These are phyloP conservation scores for Xanthoceras sorbifolium DNA, from an alignment of 345 rosid genomes.

Conservation along the genomic window DNA sequence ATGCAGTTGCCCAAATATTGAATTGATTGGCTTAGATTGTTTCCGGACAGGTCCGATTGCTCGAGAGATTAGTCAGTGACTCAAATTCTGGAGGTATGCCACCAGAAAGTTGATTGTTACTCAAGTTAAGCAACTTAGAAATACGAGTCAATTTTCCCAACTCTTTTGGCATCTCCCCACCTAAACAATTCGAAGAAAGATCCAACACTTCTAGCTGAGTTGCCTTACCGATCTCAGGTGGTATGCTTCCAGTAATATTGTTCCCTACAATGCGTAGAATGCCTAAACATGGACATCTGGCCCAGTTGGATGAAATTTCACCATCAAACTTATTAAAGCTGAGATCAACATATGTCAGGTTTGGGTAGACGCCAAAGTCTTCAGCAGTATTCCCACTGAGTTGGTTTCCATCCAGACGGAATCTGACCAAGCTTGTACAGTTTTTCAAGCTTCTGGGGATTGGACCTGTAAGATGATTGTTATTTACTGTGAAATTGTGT, in stretches of 20 bases:
- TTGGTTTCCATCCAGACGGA: background rate
- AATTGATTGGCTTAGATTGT: background rate
- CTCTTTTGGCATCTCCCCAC: background rate
- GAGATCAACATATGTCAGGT: background rate
- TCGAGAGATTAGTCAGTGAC: background rate
- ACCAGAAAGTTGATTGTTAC: background rate
- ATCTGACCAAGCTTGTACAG: background rate
- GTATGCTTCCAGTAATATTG: background rate
- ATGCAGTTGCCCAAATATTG: too few relatives aligned
- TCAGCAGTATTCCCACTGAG: background rate
- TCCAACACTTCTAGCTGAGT: background rate
- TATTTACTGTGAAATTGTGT: fast-evolving
- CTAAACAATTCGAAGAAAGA: background rate
- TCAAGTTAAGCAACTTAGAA: background rate
- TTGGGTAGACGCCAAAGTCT: background rate
- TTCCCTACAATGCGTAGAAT: background rate
- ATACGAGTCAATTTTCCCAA: background rate
- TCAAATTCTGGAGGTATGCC: background rate
- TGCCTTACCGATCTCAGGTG: background rate
- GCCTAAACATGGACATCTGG: background rate
- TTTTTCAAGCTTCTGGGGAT: background rate
- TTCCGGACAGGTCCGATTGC: background rate
- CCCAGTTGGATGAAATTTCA: background rate
- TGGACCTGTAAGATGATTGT: background rate
- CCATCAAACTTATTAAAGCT: background rate